Percentiles rank a stretch among this genome's conserved stretches.
These are phyloP conservation scores for Monosporascus sp. DNA, from an alignment of 2,329 filamentous ascomycete species.

Conservation along the genomic window DNA sequence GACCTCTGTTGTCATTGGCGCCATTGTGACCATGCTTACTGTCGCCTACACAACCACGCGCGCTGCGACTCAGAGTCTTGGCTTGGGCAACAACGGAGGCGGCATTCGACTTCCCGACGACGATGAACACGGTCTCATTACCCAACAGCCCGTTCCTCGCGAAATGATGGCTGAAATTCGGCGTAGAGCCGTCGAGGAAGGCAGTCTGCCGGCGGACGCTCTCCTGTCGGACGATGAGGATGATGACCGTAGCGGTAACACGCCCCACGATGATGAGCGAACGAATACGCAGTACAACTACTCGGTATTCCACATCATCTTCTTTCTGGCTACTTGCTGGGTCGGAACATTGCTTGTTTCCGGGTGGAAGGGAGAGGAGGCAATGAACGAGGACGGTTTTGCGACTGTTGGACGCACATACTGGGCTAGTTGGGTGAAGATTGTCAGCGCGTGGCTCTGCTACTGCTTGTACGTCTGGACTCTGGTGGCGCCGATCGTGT, in stretches of 20 bases:
- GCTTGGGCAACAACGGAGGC: slow-evolving; percentile 56
- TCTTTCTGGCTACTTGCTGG: slow-evolving; percentile 94
- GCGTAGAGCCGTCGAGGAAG: slow-evolving; percentile 85
- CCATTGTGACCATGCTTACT: slow-evolving; percentile 92
- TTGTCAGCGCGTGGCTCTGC: slow-evolving; percentile 94
- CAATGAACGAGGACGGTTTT: slow-evolving; percentile 44
- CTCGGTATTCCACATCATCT: slow-evolving; percentile 92
- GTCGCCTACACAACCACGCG: slow-evolving; percentile 97
- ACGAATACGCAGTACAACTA: slow-evolving; percentile 93
- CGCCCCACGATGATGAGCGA: slow-evolving; percentile 80
- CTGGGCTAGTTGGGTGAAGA: slow-evolving; percentile 99
- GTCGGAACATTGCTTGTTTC: slow-evolving; percentile 78
- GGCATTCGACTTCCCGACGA: slow-evolving; percentile 59
- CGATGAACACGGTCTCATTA: slow-evolving; percentile 84
- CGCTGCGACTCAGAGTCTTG: slow-evolving; percentile 84
- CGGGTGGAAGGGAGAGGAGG: slow-evolving; percentile 10
- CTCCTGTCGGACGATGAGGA: slow-evolving; percentile 66
- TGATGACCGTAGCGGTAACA: slow-evolving; percentile 58
- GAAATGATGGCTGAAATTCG: slow-evolving; percentile 93
- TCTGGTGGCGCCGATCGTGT: slow-evolving; percentile 73
- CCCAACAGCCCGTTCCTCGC: slow-evolving; percentile 75
- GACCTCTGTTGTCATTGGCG: slow-evolving; percentile 85
- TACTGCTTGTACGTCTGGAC: slow-evolving; percentile 94
- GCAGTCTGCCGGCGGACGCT: slow-evolving; percentile 85
- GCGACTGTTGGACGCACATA: slow-evolving; percentile 91